A percentile compares a stretch with the other conserved stretches of the same genome.
phyloP scores from a whole-genome alignment of 2,329 filamentous ascomycete species.

The Mariannaea sp. region DNA sequence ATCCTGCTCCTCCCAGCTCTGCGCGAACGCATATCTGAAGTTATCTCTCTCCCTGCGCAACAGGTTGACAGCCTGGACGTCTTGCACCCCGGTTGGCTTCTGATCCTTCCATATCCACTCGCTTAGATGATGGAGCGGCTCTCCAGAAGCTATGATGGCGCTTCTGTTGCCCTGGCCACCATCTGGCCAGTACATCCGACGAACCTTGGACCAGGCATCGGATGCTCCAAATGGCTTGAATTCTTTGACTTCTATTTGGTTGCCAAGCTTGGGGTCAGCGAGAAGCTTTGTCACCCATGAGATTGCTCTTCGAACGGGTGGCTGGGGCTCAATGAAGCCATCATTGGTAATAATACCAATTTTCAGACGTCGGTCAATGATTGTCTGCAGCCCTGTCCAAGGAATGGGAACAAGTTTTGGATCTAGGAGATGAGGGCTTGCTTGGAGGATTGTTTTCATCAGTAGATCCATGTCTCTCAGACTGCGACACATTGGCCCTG shows the following conservation, averaged over 20 bases:
- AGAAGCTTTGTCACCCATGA: slow-evolving; percentile 39
- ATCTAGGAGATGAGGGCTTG: slow-evolving; percentile 33
- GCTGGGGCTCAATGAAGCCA: slow-evolving; percentile 45
- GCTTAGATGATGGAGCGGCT: slow-evolving; percentile 52
- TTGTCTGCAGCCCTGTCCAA: slow-evolving; percentile 37
- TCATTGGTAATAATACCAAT: slow-evolving; percentile 50
- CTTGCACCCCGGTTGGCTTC: slow-evolving; percentile 28
- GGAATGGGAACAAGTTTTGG: slow-evolving; percentile 38
- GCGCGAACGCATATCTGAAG: slow-evolving; percentile 41
- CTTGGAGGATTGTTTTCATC: slow-evolving; percentile 19
- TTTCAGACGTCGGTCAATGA: slow-evolving; percentile 35
- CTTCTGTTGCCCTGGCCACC: slow-evolving; percentile 41
- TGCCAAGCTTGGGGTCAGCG: slow-evolving; percentile 24
- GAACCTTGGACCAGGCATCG: slow-evolving; percentile 41
- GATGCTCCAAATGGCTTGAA: slow-evolving; percentile 42
- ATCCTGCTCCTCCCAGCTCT: slow-evolving; percentile 43
- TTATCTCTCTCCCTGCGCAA: slow-evolving; percentile 35
- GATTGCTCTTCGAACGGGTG: slow-evolving; percentile 45
- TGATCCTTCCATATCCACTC: slow-evolving; percentile 46
- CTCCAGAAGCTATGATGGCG: slow-evolving; percentile 44
- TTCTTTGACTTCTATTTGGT: slow-evolving; percentile 40
- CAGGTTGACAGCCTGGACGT: slow-evolving; percentile 21
- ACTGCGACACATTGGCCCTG: slow-evolving; percentile 33
- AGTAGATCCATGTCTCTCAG: slow-evolving; percentile 34
- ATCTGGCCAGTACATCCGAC: slow-evolving; percentile 53